Conservation (phyloP, 768 basidiomycete genomes). For the Amanita pallidorosea region DNA sequence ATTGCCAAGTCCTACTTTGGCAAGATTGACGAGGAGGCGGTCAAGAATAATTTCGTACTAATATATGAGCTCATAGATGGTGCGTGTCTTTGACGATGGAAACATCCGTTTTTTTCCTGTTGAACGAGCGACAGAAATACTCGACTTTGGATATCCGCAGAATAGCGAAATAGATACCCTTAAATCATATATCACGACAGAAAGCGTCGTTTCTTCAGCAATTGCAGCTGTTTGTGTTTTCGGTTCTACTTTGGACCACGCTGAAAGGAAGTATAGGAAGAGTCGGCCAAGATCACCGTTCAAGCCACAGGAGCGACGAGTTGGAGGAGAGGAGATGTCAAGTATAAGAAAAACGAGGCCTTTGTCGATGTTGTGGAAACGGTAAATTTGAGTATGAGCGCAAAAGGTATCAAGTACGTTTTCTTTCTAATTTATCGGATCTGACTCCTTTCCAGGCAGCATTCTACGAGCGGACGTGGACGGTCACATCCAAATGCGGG, state of each 20-base stretch:
- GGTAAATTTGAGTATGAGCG: constrained; percentile 94
- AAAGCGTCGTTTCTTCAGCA: constrained; percentile 84
- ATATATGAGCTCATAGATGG: constrained; percentile 98
- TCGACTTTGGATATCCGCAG: constrained; percentile 99
- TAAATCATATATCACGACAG: constrained; percentile 96
- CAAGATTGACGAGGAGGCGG: constrained; percentile 93
- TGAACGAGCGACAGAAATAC: constrained; percentile 52
- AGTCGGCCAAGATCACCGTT: constrained; percentile 92
- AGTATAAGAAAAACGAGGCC: constrained; percentile 99
- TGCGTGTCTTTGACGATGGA: constrained; percentile 23
- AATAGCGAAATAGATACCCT: constrained; percentile 98
- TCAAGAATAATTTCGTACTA: constrained; percentile 98
- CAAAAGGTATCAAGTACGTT: constrained; percentile 56
- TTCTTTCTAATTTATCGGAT: not conserved
- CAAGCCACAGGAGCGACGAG: constrained; percentile 96
- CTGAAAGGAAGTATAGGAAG: constrained; percentile 49
- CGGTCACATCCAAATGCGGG: constrained; percentile 96
- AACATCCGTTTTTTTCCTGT: not conserved
- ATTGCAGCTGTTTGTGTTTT: constrained; percentile 58
- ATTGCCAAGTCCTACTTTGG: constrained; percentile 96
- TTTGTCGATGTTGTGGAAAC: constrained; percentile 99
- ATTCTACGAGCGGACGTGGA: constrained; percentile 94
- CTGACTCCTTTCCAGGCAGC: constrained; percentile 40
- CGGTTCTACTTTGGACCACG: not conserved
- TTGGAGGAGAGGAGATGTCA: constrained; percentile 93